Evolutionary conservation across 1,284 basidiomycete genomes (phyloP).

Genomic region (Melampsora medusae): DNA sequence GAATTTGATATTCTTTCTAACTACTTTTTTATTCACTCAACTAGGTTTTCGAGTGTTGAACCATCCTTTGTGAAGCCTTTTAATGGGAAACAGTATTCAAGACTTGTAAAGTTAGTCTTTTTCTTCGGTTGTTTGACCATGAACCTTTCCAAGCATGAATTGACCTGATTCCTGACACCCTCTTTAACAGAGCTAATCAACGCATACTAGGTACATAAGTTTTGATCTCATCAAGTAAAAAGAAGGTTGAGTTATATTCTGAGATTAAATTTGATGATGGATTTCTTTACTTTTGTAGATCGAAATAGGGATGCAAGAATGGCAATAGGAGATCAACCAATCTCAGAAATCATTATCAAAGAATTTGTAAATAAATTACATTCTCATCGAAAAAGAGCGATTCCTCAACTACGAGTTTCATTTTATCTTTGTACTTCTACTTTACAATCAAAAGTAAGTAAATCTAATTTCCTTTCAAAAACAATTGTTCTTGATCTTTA

Average conservation of each 20-base stretch:
- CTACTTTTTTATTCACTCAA: slow-evolving; percentile 44
- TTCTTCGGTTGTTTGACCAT: too few species aligned
- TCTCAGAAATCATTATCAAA: slow-evolving; percentile 14
- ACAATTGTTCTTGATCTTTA: too few species aligned
- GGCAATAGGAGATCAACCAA: slow-evolving; percentile 22
- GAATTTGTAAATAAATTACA: slow-evolving; percentile 33
- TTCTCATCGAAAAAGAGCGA: slow-evolving; percentile 21
- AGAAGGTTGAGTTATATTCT: too few species aligned
- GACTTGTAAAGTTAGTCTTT: slow-evolving; percentile 11
- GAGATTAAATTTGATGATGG: too few species aligned
- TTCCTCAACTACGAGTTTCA: slow-evolving; percentile 6
- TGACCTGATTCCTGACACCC: too few species aligned
- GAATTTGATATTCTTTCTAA: too few species aligned
- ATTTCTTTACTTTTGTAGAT: neutral
- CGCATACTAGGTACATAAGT: neutral
- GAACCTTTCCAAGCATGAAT: too few species aligned
- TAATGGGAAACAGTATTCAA: slow-evolving; percentile 46
- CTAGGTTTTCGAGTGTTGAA: slow-evolving; percentile 47
- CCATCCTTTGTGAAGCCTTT: slow-evolving; percentile 48
- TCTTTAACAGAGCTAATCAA: slow-evolving; percentile 1
- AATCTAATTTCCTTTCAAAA: too few species aligned
- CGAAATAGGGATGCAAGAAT: slow-evolving; percentile 32
- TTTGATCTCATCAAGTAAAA: too few species aligned
- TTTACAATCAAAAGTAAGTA: slow-evolving; percentile 32
- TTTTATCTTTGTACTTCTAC: slow-evolving; percentile 34